Percentiles rank a stretch among this genome's conserved stretches.
These are phyloP conservation scores for Auricularia auricula-judae DNA, from an alignment of 768 basidiomycete species.

Conservation along the genomic window DNA sequence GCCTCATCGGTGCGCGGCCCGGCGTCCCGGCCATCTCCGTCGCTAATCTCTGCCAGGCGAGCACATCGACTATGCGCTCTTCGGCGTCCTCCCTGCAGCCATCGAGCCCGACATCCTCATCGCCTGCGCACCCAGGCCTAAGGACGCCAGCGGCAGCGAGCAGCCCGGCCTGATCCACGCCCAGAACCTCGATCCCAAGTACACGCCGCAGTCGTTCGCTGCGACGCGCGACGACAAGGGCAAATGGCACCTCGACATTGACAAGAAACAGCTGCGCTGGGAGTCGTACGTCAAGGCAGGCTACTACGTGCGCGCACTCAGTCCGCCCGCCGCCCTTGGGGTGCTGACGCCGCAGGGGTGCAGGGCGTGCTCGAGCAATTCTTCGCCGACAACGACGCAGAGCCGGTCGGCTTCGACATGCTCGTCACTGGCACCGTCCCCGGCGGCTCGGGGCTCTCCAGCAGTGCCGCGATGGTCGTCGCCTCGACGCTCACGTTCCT, in stretches of 20 bases:
- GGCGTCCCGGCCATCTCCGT: constrained; percentile 15
- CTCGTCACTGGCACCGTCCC: constrained; percentile 77
- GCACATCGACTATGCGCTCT: constrained; percentile 76
- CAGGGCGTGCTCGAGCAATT: constrained; percentile 61
- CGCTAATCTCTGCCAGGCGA: constrained; percentile 41
- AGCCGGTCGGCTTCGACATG: constrained; percentile 55
- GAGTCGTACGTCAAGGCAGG: constrained; percentile 84
- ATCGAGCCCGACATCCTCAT: constrained; percentile 78
- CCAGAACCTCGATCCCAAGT: constrained; percentile 36
- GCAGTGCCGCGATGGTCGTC: constrained; percentile 85
- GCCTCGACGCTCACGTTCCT: constrained; percentile 75
- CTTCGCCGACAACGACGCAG: constrained; percentile 25
- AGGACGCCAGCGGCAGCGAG: background rate
- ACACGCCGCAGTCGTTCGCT: constrained; percentile 22
- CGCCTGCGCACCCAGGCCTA: constrained; percentile 44
- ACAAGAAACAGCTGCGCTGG: constrained; percentile 62
- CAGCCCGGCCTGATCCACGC: constrained; percentile 24
- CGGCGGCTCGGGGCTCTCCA: constrained; percentile 76
- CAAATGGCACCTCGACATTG: constrained; percentile 65
- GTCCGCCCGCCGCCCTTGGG: background rate
- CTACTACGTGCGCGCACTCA: constrained; percentile 50
- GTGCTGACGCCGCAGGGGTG: background rate
- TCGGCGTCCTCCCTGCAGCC: constrained; percentile 78
- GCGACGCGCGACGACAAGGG: constrained; percentile 27
- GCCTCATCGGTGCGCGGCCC: constrained; percentile 25